Evolutionary conservation across 129 eudicot species (phyloP), one percentile per base, ranked within the genome.

Genomic region (Smallanthus sonchifolius): DNA sequence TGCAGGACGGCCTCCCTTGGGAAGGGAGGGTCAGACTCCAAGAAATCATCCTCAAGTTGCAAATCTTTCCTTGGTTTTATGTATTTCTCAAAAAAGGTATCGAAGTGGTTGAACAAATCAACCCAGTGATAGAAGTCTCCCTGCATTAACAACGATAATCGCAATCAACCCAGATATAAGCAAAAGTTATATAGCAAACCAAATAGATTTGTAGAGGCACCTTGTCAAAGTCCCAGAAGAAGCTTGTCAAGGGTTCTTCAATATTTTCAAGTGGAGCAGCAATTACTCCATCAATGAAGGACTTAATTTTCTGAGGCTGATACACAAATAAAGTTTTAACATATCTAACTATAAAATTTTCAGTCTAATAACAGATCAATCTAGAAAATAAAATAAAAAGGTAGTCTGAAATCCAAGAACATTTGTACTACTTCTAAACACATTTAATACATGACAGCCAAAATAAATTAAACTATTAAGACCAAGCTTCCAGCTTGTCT

Each of bases 41-140:
- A 83, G 80, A 86, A 85, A 65, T 82, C 78, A 74, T 91, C 90
- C 79, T 86, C 94, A 71, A 94, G 82, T 57, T 85, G 97, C 81
- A 94, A 81, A 85, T 94, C 99, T 82, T 91, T 94, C 82, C 99
- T 88, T 39, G 96, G 77, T 73, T 94, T 94, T 69, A 94, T 87
- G 81, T 69, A 83, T 82, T 91, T 94, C 86, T 91, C 99, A 67
- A 94, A 94, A 84, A 72, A 94, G 8, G 93, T 80, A 74, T 94
- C 96, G 4, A 94, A 94, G 70, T 94, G 97, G 80, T 86, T 91
- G 65, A 94, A 91, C 70, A 94, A 89, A 74, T 94, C 99, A 74
- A 91, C 88, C 99, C 97, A 94, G 47, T 94, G 97, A 83, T 91
- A 94, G 71, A 91, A 94, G 69, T 94, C 99, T 13, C 99, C 99